Evolutionary conservation across 2,329 filamentous ascomycete species (phyloP).

Genomic region (Neurospora sp.): DNA sequence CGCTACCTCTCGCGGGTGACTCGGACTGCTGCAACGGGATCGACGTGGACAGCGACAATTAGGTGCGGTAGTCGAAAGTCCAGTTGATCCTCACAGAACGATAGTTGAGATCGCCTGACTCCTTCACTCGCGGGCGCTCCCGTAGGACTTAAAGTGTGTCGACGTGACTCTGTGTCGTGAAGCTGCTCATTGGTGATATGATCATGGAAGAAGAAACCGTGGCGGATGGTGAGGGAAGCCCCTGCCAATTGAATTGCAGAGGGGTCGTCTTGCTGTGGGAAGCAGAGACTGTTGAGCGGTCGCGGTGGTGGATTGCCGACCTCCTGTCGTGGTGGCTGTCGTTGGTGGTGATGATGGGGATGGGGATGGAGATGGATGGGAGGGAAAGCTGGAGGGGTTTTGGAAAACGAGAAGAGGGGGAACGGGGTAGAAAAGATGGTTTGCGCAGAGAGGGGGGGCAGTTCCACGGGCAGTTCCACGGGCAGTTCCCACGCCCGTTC

Average conservation of each 20-base stretch:
- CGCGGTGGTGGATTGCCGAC: slow-evolving; percentile 10
- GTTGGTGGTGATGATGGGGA: slow-evolving; percentile 16
- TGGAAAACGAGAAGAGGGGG: slow-evolving; percentile 15
- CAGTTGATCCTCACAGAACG: slow-evolving; percentile 33
- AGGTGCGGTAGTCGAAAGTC: slow-evolving; percentile 22
- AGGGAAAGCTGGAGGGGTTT: slow-evolving; percentile 20
- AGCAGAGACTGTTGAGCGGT: slow-evolving; percentile 17
- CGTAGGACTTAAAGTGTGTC: slow-evolving; percentile 64
- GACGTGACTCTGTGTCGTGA: slow-evolving; percentile 39
- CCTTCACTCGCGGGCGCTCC: slow-evolving; percentile 52
- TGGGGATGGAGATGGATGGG: slow-evolving; percentile 17
- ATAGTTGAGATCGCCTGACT: slow-evolving; percentile 51
- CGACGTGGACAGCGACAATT: slow-evolving; percentile 9
- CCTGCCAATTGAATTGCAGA: slow-evolving; percentile 20
- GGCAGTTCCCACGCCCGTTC: background rate
- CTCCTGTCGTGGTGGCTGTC: slow-evolving; percentile 3
- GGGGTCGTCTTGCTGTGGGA: slow-evolving; percentile 20
- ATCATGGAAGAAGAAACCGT: slow-evolving; percentile 41
- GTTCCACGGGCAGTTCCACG: background rate
- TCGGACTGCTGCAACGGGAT: slow-evolving; percentile 1
- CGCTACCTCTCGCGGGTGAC: background rate
- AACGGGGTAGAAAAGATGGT: slow-evolving; percentile 18
- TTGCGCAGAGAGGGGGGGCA: slow-evolving; percentile 10
- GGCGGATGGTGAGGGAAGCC: slow-evolving; percentile 27
- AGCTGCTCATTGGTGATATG: slow-evolving; percentile 44